Evolutionary conservation across 768 basidiomycete species (phyloP), one percentile per base, ranked within the genome.

Genomic region (Suillus cothurnatus): DNA sequence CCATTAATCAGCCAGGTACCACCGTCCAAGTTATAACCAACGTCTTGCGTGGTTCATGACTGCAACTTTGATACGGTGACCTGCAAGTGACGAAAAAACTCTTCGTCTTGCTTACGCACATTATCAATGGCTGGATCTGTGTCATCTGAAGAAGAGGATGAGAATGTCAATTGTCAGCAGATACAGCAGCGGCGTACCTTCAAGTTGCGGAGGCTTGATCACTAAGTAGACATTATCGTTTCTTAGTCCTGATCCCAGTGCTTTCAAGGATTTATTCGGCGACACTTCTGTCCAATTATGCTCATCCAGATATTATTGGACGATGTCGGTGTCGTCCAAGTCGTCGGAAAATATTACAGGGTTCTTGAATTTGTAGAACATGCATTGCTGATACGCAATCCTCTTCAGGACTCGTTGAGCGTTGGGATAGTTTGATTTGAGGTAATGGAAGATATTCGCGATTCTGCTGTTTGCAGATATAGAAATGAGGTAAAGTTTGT

Each of bases 71-170:
- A 2, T n/a, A 61, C 23, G 1, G 41, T 28, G 23, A 61, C 23
- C 14, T 61, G 60, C 45, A 61, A 47, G 31, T n/a, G 36, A n/a
- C 45, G 21, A 49, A 61, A 61, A 31, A 61, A 12, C 14, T 61
- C 59, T 47, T 28, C n/a, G 15, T 23, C 17, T 45, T 12, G 9
- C 47, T 50, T 3, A 26, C 14, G 14, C 23, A 49, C 31, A 21
- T 21, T 2, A 6, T n/a, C 39, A 28, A 61, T 49, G 7, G 45
- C 32, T 19, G 1, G 14, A 19, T 32, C 60, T n/a, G n/a, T n/a
- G n/a, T n/a, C n/a, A n/a, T n/a, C n/a, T 61, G 39, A 49, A 61
- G 28, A 4, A 23, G 32, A 23, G 17, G 41, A 52, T 61, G 60
- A 61, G 39, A 36, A n/a, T 23, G 19, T 32, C 28, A n/a, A 31